phyloP scores from a whole-genome alignment of 2,329 filamentous ascomycete genomes.

The Neofusicoccum cordaticola region DNA sequence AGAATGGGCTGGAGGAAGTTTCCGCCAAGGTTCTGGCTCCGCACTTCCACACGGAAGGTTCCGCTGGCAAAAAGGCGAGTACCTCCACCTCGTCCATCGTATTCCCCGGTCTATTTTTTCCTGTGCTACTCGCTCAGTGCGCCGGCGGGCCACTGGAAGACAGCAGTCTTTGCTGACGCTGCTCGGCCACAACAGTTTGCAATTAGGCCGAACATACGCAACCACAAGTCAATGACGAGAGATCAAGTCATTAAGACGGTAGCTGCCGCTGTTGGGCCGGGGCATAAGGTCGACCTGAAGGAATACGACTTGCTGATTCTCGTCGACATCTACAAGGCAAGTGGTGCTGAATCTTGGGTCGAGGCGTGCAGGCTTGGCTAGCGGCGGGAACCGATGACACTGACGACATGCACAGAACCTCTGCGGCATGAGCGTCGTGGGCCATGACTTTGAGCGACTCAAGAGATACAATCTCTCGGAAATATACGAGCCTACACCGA shows the following conservation, averaged over 20 bases:
- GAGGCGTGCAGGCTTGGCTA: neutral
- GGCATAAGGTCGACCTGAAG: conserved; percentile 74
- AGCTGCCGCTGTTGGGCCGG: conserved; percentile 61
- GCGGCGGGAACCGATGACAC: conserved; percentile 18
- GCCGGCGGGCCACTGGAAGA: neutral
- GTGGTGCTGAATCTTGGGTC: conserved; percentile 24
- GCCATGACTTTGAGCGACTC: conserved; percentile 68
- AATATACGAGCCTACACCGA: conserved; percentile 57
- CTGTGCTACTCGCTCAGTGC: neutral
- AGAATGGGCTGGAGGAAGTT: conserved; percentile 65
- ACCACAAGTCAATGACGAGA: conserved; percentile 66
- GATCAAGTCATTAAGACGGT: conserved; percentile 69
- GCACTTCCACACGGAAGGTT: conserved; percentile 58
- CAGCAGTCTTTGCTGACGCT: conserved; percentile 1
- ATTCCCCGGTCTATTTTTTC: neutral
- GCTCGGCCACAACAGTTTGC: conserved; percentile 61
- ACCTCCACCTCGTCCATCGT: neutral
- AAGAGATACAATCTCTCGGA: conserved; percentile 78
- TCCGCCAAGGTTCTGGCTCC: conserved; percentile 60
- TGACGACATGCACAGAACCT: conserved; percentile 54
- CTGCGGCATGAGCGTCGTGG: conserved; percentile 76
- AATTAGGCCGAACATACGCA: conserved; percentile 76
- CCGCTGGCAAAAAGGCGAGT: conserved; percentile 52
- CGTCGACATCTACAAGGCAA: conserved; percentile 77
- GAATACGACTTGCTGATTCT: conserved; percentile 76